Evolutionary conservation across 352 stramenopile genomes (phyloP).

Genomic region (Pythium pyrilobum): DNA sequence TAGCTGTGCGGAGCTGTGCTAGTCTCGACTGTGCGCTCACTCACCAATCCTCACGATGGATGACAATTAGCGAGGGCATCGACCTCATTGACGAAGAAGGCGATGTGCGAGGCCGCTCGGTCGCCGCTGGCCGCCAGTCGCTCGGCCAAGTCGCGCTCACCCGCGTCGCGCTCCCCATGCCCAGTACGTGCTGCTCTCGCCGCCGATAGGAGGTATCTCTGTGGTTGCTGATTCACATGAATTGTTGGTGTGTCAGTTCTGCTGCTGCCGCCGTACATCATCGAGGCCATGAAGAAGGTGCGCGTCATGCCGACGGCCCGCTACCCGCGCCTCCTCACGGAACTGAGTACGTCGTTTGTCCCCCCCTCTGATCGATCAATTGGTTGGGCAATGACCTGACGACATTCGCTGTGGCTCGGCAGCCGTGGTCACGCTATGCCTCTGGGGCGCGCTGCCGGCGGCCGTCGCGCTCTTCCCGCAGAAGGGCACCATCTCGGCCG

Average conservation of each 20-base stretch:
- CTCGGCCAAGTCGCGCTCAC: conserved; percentile 78
- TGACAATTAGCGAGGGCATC: conserved; percentile 55
- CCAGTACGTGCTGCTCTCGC: conserved; percentile 37
- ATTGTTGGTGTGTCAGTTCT: conserved; percentile 43
- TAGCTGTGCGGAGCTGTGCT: no score
- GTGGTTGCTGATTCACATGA: no score
- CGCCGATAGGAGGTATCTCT: background rate
- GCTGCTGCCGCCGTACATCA: conserved; percentile 75
- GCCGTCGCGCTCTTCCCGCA: conserved; percentile 80
- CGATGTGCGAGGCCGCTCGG: conserved; percentile 68
- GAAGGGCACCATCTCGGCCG: conserved; percentile 59
- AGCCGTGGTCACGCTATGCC: conserved; percentile 65
- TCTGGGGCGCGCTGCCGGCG: conserved; percentile 74
- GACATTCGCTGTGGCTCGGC: background rate
- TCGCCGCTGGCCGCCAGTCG: conserved; percentile 73
- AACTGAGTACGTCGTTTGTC: conserved; percentile 45
- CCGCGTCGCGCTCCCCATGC: conserved; percentile 70
- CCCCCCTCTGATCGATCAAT: no score
- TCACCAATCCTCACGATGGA: no score
- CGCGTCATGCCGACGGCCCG: conserved; percentile 67
- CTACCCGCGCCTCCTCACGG: conserved; percentile 67
- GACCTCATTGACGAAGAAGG: conserved; percentile 80
- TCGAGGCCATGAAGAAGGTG: conserved; percentile 68
- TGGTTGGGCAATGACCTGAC: background rate
- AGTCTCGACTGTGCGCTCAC: no score